These are phyloP conservation scores for Hippophae tibetana DNA, from an alignment of 306 rosid genomes.

Conservation along the genomic window DNA sequence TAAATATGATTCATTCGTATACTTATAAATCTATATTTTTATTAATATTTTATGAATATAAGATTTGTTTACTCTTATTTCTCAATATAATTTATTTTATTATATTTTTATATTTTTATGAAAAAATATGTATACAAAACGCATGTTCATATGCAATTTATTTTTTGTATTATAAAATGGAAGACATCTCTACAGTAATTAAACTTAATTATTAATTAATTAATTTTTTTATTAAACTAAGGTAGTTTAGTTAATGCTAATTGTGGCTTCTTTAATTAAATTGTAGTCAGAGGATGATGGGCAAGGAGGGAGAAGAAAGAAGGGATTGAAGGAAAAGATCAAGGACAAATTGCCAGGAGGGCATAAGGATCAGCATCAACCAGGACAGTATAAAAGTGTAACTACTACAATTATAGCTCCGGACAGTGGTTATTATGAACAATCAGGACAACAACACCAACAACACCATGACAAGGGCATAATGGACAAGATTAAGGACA, in stretches of 20 bases:
- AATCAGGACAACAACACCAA: not conserved
- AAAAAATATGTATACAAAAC: too few species aligned
- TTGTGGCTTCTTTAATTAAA: too few species aligned
- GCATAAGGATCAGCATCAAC: not conserved
- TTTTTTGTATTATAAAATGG: too few species aligned
- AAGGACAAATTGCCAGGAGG: constrained; percentile 28
- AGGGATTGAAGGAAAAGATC: constrained; percentile 38
- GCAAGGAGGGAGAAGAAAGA: constrained; percentile 49
- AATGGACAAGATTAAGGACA: not conserved
- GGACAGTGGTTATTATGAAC: not conserved
- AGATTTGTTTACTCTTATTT: too few species aligned
- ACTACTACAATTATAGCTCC: constrained; percentile 9
- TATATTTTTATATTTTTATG: too few species aligned
- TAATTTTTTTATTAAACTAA: not conserved
- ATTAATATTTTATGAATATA: too few species aligned
- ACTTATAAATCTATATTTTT: too few species aligned
- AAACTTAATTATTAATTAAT: not conserved
- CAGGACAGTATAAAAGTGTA: not conserved
- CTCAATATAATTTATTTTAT: too few species aligned
- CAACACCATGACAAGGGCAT: not conserved
- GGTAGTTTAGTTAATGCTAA: too few species aligned
- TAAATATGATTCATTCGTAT: too few species aligned
- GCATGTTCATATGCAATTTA: too few species aligned
- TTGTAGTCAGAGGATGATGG: constrained; percentile 51
- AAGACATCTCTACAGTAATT: too few species aligned